phyloP scores from a whole-genome alignment of 208 protist genomes.

The Porcisia deanei region DNA sequence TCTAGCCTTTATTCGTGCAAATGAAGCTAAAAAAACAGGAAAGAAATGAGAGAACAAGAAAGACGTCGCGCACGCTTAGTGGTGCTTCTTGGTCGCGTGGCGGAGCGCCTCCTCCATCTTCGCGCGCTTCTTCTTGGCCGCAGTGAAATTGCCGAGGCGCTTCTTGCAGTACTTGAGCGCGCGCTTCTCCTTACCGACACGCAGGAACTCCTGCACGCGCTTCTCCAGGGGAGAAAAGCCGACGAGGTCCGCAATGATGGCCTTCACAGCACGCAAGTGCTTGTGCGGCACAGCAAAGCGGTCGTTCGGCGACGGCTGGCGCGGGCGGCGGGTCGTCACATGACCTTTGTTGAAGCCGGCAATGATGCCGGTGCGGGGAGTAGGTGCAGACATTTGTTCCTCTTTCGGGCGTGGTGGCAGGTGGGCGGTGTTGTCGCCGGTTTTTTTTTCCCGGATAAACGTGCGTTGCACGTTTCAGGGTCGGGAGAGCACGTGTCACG shows the following conservation, averaged over 20 bases:
- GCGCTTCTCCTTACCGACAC: slow-evolving; percentile 95
- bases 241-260: slow-evolving; percentile 89
- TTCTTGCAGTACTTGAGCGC: slow-evolving; percentile 95
- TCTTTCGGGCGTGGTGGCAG: background rate
- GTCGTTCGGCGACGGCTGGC: slow-evolving; percentile 74
- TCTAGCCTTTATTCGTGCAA: slow-evolving; percentile 13
- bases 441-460: background rate
- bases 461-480: slow-evolving; percentile 3
- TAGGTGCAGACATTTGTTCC: slow-evolving; percentile 58
- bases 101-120: slow-evolving; percentile 93
- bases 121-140: slow-evolving; percentile 92
- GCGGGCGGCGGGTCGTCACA: slow-evolving; percentile 85
- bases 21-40: slow-evolving; percentile 12
- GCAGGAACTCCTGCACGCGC: slow-evolving; percentile 94
- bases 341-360: slow-evolving; percentile 94
- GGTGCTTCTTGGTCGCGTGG: slow-evolving; percentile 77
- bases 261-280: slow-evolving; percentile 90
- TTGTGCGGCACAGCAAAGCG: slow-evolving; percentile 89
- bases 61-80: slow-evolving; percentile 10
- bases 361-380: slow-evolving; percentile 89
- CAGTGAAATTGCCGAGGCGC: slow-evolving; percentile 88
- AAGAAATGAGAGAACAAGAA: slow-evolving; percentile 7
- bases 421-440: background rate
- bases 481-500: background rate
- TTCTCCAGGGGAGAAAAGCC: slow-evolving; percentile 91